A percentile compares a stretch with the other conserved stretches of the same genome.
Evolutionary conservation across 805 yeast species (phyloP).

Genomic region (Candida palmyrensis): DNA sequence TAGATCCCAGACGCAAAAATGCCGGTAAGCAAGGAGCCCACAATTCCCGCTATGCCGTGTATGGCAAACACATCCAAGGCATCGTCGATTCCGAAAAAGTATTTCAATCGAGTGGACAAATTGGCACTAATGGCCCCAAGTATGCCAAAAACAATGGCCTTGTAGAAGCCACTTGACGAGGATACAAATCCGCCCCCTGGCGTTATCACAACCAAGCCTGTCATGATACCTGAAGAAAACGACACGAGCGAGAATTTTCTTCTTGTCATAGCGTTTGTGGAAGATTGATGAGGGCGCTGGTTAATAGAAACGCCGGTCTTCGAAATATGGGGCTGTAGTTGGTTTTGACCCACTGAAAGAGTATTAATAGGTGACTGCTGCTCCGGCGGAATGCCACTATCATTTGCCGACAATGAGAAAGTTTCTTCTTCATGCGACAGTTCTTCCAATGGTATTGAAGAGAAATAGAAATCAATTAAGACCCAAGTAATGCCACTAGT

Average conservation of each 20-base stretch:
- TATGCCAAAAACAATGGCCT: slow-evolving; percentile 33
- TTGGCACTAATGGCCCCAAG: slow-evolving; percentile 34
- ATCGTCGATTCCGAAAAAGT: slow-evolving; percentile 34
- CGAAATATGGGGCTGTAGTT: background rate
- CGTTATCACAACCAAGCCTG: slow-evolving; percentile 38
- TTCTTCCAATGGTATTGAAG: slow-evolving; percentile 34
- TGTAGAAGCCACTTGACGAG: slow-evolving; percentile 33
- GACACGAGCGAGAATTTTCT: slow-evolving; percentile 34
- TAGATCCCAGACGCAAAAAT: slow-evolving; percentile 31
- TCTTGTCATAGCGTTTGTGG: slow-evolving; percentile 5
- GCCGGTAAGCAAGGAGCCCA: slow-evolving; percentile 37
- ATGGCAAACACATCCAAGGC: slow-evolving; percentile 40
- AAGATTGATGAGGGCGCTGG: slow-evolving; percentile 1
- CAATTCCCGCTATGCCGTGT: slow-evolving; percentile 38
- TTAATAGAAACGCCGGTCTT: slow-evolving; percentile 1
- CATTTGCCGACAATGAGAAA: no score
- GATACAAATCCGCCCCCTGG: slow-evolving; percentile 40
- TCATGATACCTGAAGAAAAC: slow-evolving; percentile 34
- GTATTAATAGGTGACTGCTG: background rate
- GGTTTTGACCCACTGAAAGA: background rate
- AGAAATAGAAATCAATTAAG: slow-evolving; percentile 32
- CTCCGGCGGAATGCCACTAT: background rate
- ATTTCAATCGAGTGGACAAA: slow-evolving; percentile 36
- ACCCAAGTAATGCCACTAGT: slow-evolving; percentile 34
- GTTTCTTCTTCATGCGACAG: no score